Conservation (phyloP, 2,329 filamentous ascomycete genomes). For the Akanthomyces uredinophilus region DNA sequence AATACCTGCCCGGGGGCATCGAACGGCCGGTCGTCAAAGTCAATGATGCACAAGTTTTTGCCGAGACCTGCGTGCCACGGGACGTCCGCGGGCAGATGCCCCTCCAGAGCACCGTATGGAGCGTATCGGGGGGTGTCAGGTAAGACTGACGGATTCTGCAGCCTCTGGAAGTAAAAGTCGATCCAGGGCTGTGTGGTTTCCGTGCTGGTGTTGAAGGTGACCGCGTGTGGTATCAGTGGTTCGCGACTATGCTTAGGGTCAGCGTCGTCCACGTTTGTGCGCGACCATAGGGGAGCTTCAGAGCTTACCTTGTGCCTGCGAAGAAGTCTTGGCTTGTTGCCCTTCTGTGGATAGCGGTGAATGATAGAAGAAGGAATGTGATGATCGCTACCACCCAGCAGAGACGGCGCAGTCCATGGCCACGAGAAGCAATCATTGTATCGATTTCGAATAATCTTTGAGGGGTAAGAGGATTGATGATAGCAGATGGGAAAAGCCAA, state of each 20-base stretch:
- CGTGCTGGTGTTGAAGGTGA: slow-evolving; percentile 9
- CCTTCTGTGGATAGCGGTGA: not conserved
- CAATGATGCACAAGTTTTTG: slow-evolving; percentile 40
- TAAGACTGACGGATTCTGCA: slow-evolving; percentile 27
- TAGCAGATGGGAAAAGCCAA: not conserved
- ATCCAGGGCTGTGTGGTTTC: slow-evolving; percentile 24
- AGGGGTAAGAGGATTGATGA: not conserved
- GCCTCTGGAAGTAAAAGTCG: slow-evolving; percentile 28
- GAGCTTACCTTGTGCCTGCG: not conserved
- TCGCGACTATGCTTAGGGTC: not conserved
- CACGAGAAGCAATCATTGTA: not conserved
- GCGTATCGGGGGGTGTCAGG: slow-evolving; percentile 25
- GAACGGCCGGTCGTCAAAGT: slow-evolving; percentile 39
- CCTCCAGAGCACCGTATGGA: slow-evolving; percentile 30
- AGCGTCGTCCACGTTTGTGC: not conserved
- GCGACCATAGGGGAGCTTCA: not conserved
- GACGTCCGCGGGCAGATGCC: slow-evolving; percentile 24
- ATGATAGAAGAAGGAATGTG: not conserved
- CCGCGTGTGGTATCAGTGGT: not conserved
- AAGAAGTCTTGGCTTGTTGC: not conserved
- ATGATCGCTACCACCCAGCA: not conserved
- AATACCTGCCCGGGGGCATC: slow-evolving; percentile 32
- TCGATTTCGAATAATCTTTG: not conserved
- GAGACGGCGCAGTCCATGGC: not conserved
- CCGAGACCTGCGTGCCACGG: slow-evolving; percentile 31